Conservation (phyloP, 306 rosid genomes). For the Acmispon strigosus region DNA sequence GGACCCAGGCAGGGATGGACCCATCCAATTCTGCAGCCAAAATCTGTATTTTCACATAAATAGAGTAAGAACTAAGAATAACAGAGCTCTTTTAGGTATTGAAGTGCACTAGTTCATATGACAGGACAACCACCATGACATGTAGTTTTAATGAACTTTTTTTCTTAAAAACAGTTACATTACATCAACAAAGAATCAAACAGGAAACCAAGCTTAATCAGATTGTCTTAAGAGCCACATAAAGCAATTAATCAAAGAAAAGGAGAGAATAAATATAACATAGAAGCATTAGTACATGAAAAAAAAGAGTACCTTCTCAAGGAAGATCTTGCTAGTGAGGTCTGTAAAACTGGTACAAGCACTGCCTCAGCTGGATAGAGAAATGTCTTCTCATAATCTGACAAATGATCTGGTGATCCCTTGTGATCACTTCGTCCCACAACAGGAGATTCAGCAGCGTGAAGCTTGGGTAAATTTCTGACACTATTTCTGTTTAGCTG, state of each 20-base stretch:
- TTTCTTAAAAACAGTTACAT: background rate
- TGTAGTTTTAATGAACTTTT: background rate
- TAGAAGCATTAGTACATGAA: background rate
- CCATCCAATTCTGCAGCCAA: slow-evolving; percentile 99
- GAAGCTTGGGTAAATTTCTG: slow-evolving; percentile 46
- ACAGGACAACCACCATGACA: background rate
- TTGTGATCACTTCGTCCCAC: slow-evolving; percentile 61
- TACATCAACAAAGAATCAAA: slow-evolving; percentile 5
- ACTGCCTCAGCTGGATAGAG: slow-evolving; percentile 91
- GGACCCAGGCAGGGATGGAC: slow-evolving; percentile 81
- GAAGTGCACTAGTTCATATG: background rate
- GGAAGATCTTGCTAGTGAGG: slow-evolving; percentile 76
- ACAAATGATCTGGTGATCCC: slow-evolving; percentile 48
- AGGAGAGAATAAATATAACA: slow-evolving; percentile 9
- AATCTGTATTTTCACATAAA: slow-evolving; percentile 50
- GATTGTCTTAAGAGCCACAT: background rate
- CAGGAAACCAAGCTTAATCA: background rate
- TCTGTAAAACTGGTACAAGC: slow-evolving; percentile 74
- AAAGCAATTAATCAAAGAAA: background rate
- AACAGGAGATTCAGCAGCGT: slow-evolving; percentile 44
- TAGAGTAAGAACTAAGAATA: slow-evolving; percentile 23
- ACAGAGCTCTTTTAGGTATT: background rate
- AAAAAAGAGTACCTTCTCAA: slow-evolving; percentile 66
- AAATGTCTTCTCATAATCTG: slow-evolving; percentile 62
- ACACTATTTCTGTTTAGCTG: slow-evolving; percentile 40